phyloP scores from a whole-genome alignment of 306 rosid genomes.

The Fagus sylvatica region DNA sequence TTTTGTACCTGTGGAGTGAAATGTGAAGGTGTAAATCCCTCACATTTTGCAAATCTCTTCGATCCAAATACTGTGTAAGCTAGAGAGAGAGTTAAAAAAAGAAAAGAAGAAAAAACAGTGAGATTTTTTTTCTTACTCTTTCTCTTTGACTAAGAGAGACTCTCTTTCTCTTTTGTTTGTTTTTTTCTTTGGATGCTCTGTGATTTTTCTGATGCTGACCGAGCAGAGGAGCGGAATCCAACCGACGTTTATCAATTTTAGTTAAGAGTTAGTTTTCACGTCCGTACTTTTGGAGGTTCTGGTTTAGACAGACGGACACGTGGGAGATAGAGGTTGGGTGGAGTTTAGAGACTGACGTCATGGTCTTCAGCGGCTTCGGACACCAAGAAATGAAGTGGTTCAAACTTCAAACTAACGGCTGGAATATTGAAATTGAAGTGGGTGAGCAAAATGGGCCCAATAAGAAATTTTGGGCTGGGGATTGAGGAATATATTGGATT shows the following conservation, averaged over 20 bases:
- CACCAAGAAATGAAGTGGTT: not conserved
- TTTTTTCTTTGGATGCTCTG: constrained; percentile 14
- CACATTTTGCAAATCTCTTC: constrained; percentile 28
- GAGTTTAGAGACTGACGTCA: constrained; percentile 3
- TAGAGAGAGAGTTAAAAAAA: not conserved
- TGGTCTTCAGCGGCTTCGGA: not conserved
- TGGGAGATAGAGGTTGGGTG: constrained; percentile 5
- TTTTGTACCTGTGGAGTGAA: not conserved
- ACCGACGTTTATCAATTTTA: constrained; percentile 26
- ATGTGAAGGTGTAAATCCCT: constrained; percentile 16
- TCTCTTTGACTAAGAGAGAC: constrained; percentile 28
- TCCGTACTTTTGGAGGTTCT: constrained; percentile 22
- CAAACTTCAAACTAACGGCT: not conserved
- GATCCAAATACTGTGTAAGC: constrained; percentile 11
- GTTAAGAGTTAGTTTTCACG: constrained; percentile 46
- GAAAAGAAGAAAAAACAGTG: not conserved
- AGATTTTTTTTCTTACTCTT: not conserved
- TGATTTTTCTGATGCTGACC: constrained; percentile 1
- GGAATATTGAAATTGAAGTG: too few species aligned
- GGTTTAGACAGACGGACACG: constrained; percentile 22
- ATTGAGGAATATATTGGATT: not conserved
- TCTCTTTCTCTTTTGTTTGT: not conserved
- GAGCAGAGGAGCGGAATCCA: constrained; percentile 39
- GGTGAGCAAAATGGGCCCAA: too few species aligned
- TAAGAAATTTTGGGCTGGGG: too few species aligned